Evolutionary conservation across 1,139 yeast genomes (phyloP), one percentile per base, ranked within the genome.

Genomic region (Taphrina flavorubra): DNA sequence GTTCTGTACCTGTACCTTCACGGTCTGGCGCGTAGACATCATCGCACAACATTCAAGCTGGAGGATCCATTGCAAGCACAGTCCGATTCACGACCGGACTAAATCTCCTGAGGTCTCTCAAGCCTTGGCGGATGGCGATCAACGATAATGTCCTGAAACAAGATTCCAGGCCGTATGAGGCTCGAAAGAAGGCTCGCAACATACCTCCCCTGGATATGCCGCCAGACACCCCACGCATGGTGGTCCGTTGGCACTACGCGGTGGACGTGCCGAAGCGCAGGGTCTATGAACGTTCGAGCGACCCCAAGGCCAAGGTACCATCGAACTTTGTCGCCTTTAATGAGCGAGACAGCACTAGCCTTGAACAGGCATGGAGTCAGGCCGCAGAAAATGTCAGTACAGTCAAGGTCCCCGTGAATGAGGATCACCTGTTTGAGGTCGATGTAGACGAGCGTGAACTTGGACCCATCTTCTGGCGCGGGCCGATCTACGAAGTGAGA

Each of bases 381-480:
- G 46, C 56, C 34, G 18, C 36, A 14, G 37, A 47, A 8, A 20
- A 49, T 40, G 20, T 47, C 18, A 31, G 34, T 13, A 47, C 51
- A 1, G 25, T 51, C 10, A 65, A 57, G 39, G 81, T 89, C 2
- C 84, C 85, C 1, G 97, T 92, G 2, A 88, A 88, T 74, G 97
- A 91, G 74, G 99, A 92, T 74, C 84, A 85, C 42, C 79, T 92
- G 53, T 90, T 89, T 74, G 85, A 87, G 74, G 97, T 92, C 1
- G 85, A 90, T 74, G 72, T 92, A 39, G 73, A 76, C 1, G 77
- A 79, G 7, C 82, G 86, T 76, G 83, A 82, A 67, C 77, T 92
- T 73, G 73, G 79, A 0, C 96, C 98, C 0, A 84, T 88, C 0
- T 92, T 87, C 76, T 92, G 98, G 98, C 87, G 86, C 1, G 98